Evolutionary conservation across 257 asterid genomes (phyloP).

Genomic region (Galeopsis tetrahit): DNA sequence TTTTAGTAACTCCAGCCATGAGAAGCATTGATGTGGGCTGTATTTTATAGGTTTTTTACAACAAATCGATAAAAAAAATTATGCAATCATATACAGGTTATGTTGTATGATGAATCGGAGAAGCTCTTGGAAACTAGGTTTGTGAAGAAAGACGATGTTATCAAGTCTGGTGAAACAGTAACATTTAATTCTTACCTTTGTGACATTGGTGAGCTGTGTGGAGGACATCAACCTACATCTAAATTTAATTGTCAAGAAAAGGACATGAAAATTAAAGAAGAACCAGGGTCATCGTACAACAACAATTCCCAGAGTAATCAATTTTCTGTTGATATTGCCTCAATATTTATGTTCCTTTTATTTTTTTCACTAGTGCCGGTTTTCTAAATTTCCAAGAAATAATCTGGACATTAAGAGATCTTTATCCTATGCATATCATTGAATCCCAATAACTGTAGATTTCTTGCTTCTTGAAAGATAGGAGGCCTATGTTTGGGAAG

Average conservation of each 20-base stretch:
- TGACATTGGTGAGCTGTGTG: slow-evolving; percentile 74
- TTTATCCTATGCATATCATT: slow-evolving; percentile 23
- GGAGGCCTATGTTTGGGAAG: slow-evolving; percentile 52
- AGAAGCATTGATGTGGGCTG: slow-evolving; percentile 19
- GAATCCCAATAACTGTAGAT: slow-evolving; percentile 33
- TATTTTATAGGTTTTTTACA: background rate
- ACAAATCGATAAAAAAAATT: background rate
- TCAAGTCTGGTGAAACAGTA: slow-evolving; percentile 67
- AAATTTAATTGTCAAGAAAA: slow-evolving; percentile 36
- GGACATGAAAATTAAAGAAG: slow-evolving; percentile 38
- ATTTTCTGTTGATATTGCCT: slow-evolving; percentile 41
- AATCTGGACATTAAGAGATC: slow-evolving; percentile 18
- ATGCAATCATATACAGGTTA: slow-evolving; percentile 49
- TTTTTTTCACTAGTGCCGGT: slow-evolving; percentile 2
- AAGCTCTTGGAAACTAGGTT: slow-evolving; percentile 71
- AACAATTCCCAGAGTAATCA: slow-evolving; percentile 39
- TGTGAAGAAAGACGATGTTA: slow-evolving; percentile 67
- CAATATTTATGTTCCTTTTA: slow-evolving; percentile 27
- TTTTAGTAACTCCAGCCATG: slow-evolving; percentile 26
- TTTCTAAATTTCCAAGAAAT: slow-evolving; percentile 3
- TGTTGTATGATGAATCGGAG: slow-evolving; percentile 78
- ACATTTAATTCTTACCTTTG: slow-evolving; percentile 68
- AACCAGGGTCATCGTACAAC: slow-evolving; percentile 42
- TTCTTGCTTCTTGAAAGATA: slow-evolving; percentile 43
- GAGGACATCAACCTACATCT: slow-evolving; percentile 48